Evolutionary conservation across 2,329 filamentous ascomycete genomes (phyloP), one percentile per base, ranked within the genome.

Genomic region (Beauveria sp.): DNA sequence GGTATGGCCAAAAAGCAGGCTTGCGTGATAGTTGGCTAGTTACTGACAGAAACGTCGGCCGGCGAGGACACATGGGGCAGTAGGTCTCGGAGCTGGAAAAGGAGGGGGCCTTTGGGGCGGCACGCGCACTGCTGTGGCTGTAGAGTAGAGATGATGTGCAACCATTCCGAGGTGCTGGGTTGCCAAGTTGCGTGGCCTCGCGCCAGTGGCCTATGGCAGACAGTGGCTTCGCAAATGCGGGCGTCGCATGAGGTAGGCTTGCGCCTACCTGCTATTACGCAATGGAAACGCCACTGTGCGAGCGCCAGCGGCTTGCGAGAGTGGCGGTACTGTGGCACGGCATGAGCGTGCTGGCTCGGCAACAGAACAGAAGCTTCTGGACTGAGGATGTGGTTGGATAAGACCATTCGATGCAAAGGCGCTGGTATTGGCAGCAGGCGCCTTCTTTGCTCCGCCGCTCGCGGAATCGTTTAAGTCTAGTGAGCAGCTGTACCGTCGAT

Each of bases 121-220:
- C 47, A 53, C 30, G 47, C 40, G 24, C 26, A n/a, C 44, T 51
- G 24, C 46, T 44, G 56, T 52, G 37, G 57, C 57, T 59, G 47
- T 53, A 20, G 20, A 41, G 40, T 40, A 34, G 16, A 41, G 48
- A 50, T 44, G 20, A 48, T 28, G 26, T 53, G 57, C 57, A 53
- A 9, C 48, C 57, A 52, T 59, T 59, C 57, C 57, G 46, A 52
- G 16, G 40, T 30, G 26, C 57, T 41, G 48, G 48, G 57, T 59
- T 59, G 57, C n/a, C 30, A 34, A 34, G 30, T 34, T 34, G 30
- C 10, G 22, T 51, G 37, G 10, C 34, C 34, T 34, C 7, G 10
- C n/a, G 34, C 34, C 5, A 5, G 43, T 40, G 30, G 55, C n/a
- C 14, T 46, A 12, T 56, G 43, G 41, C 12, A 53, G n/a, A 37